Evolutionary conservation across 2,329 filamentous ascomycete genomes (phyloP), one percentile per base, ranked within the genome.

Genomic region (Albifimbria verrucaria): DNA sequence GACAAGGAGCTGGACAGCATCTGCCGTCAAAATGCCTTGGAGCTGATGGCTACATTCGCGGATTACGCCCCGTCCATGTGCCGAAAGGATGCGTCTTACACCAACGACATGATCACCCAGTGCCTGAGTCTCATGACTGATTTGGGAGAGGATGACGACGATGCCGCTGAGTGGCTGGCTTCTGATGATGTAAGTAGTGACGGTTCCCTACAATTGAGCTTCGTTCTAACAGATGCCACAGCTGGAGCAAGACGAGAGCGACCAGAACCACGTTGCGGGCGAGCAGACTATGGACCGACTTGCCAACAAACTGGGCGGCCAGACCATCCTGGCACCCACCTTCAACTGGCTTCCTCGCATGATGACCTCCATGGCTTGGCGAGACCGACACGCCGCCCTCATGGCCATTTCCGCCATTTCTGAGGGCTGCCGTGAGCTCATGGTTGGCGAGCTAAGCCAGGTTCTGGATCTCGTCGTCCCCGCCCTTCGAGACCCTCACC

Each of bases 401-500:
- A 99, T 99, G 94, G 94, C 94, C 22, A 97, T 99, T 56, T 97
- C 93, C 3, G 94, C 94, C 59, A 99, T 99, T 58, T 97, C 94
- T 1, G 94, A 99, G 72, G 94, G 94, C 36, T 99, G 94, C 68
- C 87, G 92, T 54, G 93, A 97, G 23, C 79, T 97, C 57, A 99
- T 99, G 94, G 82, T 96, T 59, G 89, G 89, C 42, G 94, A 99
- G 71, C 80, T 99, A 4, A 90, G 92, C 69, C 92, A 97, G 67
- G 93, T 99, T 21, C 80, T 99, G 47, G 91, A 96, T 59, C 81
- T 99, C 52, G 93, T 99, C n/a, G 85, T 97, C 48, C 94, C 94
- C 17, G 89, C 93, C 32, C 80, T 99, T 32, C 86, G 88, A 63
- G 93, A 99, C 67, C 82, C 89, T 39, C 94, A 99, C 67, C 90